Evolutionary conservation across 108 stramenopile genomes (phyloP), one percentile per base, ranked within the genome.

Genomic region (Mayamaea pseudoterrestris): DNA sequence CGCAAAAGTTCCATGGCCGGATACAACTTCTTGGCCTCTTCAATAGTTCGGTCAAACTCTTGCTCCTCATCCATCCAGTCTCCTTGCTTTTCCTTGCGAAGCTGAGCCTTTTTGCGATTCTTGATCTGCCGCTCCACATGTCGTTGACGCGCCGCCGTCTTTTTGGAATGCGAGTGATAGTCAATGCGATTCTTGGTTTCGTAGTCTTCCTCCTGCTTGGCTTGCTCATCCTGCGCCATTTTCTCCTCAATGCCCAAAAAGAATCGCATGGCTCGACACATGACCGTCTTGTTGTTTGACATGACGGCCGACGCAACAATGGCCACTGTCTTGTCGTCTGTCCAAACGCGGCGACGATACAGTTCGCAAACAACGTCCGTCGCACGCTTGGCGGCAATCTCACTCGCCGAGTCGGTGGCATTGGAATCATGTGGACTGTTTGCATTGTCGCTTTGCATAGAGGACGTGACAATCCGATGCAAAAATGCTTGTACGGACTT

Each of bases 1-100:
- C 95, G 68, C 35, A 99, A 47, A 36, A 97, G 51, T 46, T 93
- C 80, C 49, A 98, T 96, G 31, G 98, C 98, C 0, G 98, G 98
- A 57, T 80, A 91, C 0, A 90, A 47, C 32, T 84, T 78, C 32
- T 69, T 71, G 37, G 72, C 50, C 14, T 53, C 30, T 29, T 86
- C 79, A 14, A 79, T 78, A 4, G 73, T 76, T 14, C 60, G 39
- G 51, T 80, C 80, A 39, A 80, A 76, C 14, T 71, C 58, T 34
- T 78, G 48, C 5, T 39, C 20, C 5, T 53, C 40, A 2, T 51
- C 50, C 3, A 32, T 51, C 67, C 67, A 68, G 8, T 74, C 67
- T 22, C 39, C 51, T 17, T 63, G 42, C 17, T 57, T 51, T 45
- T 83, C 83, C 16, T 66, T 59, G 47, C 78, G 74, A 29, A 63